Evolutionary conservation across 139 green algal species (phyloP).

Genomic region (Volvox reticuliferus): DNA sequence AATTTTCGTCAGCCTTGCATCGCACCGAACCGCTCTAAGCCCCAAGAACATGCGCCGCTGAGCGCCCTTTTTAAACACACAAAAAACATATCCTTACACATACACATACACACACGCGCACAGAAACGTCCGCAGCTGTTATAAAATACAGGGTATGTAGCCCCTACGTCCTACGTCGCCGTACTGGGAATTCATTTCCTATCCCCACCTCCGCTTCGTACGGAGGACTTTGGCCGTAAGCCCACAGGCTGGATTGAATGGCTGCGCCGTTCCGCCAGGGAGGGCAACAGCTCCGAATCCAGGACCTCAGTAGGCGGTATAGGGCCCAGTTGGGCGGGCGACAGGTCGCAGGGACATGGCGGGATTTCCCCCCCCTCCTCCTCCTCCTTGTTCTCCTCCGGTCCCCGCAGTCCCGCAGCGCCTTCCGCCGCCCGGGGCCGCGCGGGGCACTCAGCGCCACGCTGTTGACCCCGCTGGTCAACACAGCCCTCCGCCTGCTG

Average conservation of each 20-base stretch:
- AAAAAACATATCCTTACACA: too few relatives aligned
- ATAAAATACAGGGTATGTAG: too few relatives aligned
- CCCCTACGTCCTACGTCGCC: background rate
- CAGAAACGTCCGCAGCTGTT: too few relatives aligned
- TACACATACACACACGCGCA: too few relatives aligned
- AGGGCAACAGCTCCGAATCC: slow-evolving; percentile 28
- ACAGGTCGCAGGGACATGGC: slow-evolving; percentile 6
- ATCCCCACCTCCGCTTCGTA: too few relatives aligned
- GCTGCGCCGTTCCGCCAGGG: slow-evolving; percentile 22
- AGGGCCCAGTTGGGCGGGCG: slow-evolving; percentile 18
- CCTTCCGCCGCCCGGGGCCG: background rate
- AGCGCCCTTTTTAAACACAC: too few relatives aligned
- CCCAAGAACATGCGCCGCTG: too few relatives aligned
- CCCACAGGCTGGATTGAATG: slow-evolving; percentile 22
- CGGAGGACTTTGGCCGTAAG: background rate
- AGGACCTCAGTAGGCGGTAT: background rate
- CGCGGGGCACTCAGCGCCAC: background rate
- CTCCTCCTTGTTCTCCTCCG: background rate
- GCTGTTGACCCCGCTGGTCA: too few relatives aligned
- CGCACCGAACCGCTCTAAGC: too few relatives aligned
- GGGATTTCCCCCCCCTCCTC: background rate
- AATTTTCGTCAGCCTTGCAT: too few relatives aligned
- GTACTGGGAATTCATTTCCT: background rate
- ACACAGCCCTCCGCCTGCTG: background rate
- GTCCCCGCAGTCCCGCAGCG: background rate